Percentiles rank a stretch among this genome's conserved stretches.
Evolutionary conservation across 2,329 filamentous ascomycete genomes (phyloP).

Genomic region (Aspergillus ochraceus): DNA sequence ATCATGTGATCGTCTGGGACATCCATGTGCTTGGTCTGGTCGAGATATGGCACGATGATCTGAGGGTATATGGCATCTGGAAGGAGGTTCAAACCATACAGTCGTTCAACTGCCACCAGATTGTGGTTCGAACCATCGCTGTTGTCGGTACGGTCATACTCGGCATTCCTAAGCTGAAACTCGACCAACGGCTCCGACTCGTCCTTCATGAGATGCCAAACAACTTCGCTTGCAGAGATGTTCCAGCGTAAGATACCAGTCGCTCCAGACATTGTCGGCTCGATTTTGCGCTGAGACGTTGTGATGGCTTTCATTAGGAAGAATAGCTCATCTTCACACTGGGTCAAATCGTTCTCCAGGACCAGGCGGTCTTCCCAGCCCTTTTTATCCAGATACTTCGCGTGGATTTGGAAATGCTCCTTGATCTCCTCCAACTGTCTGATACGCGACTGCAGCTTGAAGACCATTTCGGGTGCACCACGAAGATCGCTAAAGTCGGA

Average conservation of each 20-base stretch:
- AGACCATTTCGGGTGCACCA: constrained; percentile 90
- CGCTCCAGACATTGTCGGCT: constrained; percentile 64
- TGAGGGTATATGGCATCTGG: constrained; percentile 90
- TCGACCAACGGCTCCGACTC: constrained; percentile 86
- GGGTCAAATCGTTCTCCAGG: constrained; percentile 85
- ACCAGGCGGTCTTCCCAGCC: constrained; percentile 88
- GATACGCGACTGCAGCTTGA: constrained; percentile 86
- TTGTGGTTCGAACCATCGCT: constrained; percentile 97
- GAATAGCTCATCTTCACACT: constrained; percentile 95
- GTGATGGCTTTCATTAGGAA: constrained; percentile 99
- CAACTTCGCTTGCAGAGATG: constrained; percentile 90
- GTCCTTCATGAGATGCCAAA: constrained; percentile 93
- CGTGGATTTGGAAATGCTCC: constrained; percentile 89
- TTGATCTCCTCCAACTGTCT: constrained; percentile 95
- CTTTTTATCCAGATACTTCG: constrained; percentile 78
- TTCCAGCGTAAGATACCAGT: constrained; percentile 87
- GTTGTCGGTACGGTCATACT: constrained; percentile 95
- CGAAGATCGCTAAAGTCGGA: constrained; percentile 97
- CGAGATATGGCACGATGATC: constrained; percentile 88
- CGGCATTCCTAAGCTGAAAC: constrained; percentile 84
- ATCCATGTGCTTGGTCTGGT: constrained; percentile 59
- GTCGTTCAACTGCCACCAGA: constrained; percentile 79
- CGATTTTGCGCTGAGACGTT: constrained; percentile 83
- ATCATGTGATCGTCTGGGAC: constrained; percentile 78
- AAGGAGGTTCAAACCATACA: constrained; percentile 86